Evolutionary conservation across 1,139 yeast genomes (phyloP), one percentile per base, ranked within the genome.

Genomic region (Pichia sp.): DNA sequence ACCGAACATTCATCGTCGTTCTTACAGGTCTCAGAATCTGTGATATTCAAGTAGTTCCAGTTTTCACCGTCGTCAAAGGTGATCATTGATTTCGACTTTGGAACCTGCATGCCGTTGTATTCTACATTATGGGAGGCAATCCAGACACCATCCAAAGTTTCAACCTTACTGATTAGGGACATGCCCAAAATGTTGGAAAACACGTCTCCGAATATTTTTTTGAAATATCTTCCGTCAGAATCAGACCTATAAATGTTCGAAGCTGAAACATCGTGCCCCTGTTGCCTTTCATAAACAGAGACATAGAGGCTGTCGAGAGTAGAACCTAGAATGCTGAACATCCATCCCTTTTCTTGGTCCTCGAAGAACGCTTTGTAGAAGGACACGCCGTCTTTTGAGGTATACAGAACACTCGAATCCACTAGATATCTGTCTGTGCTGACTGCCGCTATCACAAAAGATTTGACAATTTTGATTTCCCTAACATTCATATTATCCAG

Each of bases 91-190:
- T 70, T 69, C 1, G 69, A 53, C 16, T 62, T 15, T 7, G 57
- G 54, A 7, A 23, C 5, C 19, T 40, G 54, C 3, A 71, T 68
- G 23, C 38, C 32, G 5, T 43, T 30, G n/a, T 51, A 46, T 6
- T 52, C 61, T 11, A 51, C 56, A 30, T 54, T 56, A n/a, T 57
- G 59, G 7, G 63, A 55, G n/a, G 84, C 81, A 48, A 86, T 66
- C 85, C 90, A 80, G 19, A 82, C 81, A 13, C 95, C 95, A 58
- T 86, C 90, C 44, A 86, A 75, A n/a, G 77, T 77, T 59, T 82
- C 78, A 8, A 84, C 75, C 59, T 81, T 81, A 45, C 75, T 76
- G 26, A 84, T 65, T 23, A 77, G 74, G 2, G 71, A 69, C 55
- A 70, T 61, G 2, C 80, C 80, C n/a, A 68, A 46, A 4, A 61